Base-by-base conservation (phyloP, 1,139 yeast genomes). In the Komagataea norvegica region DNA sequence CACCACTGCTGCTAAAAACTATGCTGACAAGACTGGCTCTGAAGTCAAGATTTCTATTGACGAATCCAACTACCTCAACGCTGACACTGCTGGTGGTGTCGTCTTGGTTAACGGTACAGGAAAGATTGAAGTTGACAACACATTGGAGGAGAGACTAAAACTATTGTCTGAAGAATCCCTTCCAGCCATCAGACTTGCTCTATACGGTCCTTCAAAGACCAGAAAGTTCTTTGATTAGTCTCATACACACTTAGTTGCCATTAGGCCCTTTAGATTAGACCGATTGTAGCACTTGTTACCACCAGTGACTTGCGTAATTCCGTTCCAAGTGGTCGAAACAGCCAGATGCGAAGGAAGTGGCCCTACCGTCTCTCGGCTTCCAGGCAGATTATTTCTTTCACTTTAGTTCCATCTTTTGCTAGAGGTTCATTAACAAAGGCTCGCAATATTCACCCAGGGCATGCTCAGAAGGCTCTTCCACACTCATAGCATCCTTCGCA, bases 91-190 rank as follows among this genome's bases (percentile, higher is more conserved):
- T 35, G 99, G 99, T 46, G 99, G 99, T 56, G 87, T 80, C 37
- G 62, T 87, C 38, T 72, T 87, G 36, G 61, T 73, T 43, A 85
- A 83, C 57, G 74, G 74, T 30, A 60, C 75, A 25, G 95, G 95
- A 40, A 87, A 84, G 66, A 89, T 93, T 51, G 89, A 82, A 53
- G 87, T 91, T 42, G 72, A 86, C 65, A 91, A 91, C 68, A 89
- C 98, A 28, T 74, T 93, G 57, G 96, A 87, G 56, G 96, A 89
- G 69, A 85, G 99, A 66, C 76, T 91, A 59, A 75, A 79, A 56
- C 68, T 93, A 47, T 72, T 91, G 56, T 74, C 85, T 33, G 84
- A 84, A 60, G 86, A 79, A 56, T 85, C 96, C 8, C 75, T 93
- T 52, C 99, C 99, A 36, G 94, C 89, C 39, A 81, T 93, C 51